phyloP scores from a whole-genome alignment of 371 early-diverging fungal genomes.

The Mucor circinelloides region DNA sequence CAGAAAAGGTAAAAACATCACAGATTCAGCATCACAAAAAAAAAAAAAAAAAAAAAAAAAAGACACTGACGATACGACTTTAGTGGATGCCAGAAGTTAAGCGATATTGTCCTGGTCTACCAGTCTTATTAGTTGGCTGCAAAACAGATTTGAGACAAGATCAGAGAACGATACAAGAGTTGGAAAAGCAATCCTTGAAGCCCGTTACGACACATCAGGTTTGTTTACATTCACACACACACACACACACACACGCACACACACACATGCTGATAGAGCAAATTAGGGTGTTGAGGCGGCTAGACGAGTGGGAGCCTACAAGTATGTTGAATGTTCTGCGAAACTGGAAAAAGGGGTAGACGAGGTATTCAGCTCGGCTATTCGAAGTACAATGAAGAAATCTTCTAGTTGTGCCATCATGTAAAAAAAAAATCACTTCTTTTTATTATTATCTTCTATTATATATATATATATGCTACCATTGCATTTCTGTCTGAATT shows the following conservation, averaged over 20 bases:
- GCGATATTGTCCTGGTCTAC: constrained; percentile 45
- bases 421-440: constrained; percentile 6
- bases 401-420: constrained; percentile 21
- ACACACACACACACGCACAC: not conserved
- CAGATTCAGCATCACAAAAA: not conserved
- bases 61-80: not conserved
- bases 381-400: constrained; percentile 24
- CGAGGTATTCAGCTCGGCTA: constrained; percentile 30
- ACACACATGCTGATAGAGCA: not conserved
- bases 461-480: not conserved
- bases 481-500: not conserved
- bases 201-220: constrained; percentile 42
- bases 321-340: constrained; percentile 36
- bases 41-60: not conserved
- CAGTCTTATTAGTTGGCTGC: constrained; percentile 48
- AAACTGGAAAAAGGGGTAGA: constrained; percentile 32
- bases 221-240: not conserved
- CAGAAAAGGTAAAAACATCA: constrained; percentile 12
- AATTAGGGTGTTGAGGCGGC: constrained; percentile 26
- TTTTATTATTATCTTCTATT: not conserved
- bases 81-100: constrained; percentile 59
- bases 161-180: constrained; percentile 19
- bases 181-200: constrained; percentile 22
- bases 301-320: constrained; percentile 28
- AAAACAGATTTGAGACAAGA: constrained; percentile 58